Conservation (phyloP, 352 stramenopile species). For the Paralagenidium karlingii region DNA sequence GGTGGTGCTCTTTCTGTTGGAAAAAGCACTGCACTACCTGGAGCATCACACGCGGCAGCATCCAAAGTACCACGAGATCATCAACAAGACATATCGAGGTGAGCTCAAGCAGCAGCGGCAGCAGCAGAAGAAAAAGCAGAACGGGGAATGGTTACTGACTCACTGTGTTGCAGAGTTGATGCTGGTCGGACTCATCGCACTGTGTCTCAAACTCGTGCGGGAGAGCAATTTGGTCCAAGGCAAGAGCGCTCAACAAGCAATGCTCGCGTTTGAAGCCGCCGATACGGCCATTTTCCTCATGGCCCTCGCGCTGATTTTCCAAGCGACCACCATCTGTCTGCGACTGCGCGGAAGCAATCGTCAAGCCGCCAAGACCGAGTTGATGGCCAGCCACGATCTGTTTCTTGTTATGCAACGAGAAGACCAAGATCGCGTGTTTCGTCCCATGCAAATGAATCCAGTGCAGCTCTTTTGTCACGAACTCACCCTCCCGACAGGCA, state of each 20-base stretch:
- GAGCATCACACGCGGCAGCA: conserved; percentile 30
- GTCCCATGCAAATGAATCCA: too few relatives aligned
- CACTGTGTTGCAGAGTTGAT: too few relatives aligned
- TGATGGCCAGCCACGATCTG: conserved; percentile 25
- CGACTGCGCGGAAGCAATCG: conserved; percentile 22
- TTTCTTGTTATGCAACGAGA: conserved; percentile 8
- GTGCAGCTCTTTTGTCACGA: too few relatives aligned
- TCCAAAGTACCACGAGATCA: conserved; percentile 58
- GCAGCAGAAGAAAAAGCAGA: too few relatives aligned
- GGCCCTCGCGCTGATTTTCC: conserved; percentile 32
- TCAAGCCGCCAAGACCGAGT: conserved; percentile 17
- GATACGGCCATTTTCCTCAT: conserved; percentile 45
- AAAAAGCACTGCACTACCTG: conserved; percentile 25
- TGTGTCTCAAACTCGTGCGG: not conserved
- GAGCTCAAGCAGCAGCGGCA: too few relatives aligned
- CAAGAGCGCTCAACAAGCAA: too few relatives aligned
- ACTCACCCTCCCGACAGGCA: not conserved
- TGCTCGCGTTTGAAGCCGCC: conserved; percentile 37
- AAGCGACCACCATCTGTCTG: conserved; percentile 33
- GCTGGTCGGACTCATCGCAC: not conserved
- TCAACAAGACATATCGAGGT: conserved; percentile 25
- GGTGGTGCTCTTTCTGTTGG: conserved; percentile 31
- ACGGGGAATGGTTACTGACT: too few relatives aligned
- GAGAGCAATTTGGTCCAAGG: not conserved
- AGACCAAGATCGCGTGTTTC: not conserved